These are phyloP conservation scores for Reutealis trisperma DNA, from an alignment of 345 rosid genomes.

Conservation along the genomic window DNA sequence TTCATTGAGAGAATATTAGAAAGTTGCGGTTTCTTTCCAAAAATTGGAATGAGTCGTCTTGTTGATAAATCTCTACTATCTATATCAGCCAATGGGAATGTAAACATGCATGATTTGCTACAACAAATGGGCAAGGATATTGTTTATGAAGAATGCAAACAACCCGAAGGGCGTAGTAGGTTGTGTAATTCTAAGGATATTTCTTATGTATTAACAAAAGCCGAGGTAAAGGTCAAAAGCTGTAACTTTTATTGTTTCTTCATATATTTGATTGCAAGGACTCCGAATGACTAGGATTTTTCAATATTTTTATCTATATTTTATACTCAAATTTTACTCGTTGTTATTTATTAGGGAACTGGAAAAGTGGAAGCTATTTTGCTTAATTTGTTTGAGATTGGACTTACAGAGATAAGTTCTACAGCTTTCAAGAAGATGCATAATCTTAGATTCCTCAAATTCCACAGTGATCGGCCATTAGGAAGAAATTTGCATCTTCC, in stretches of 20 bases:
- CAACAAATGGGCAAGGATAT: not conserved
- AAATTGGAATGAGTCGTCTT: not conserved
- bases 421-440: not conserved
- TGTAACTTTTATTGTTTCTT: no score
- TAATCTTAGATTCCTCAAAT: not conserved
- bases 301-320: no score
- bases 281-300: no score
- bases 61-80: not conserved
- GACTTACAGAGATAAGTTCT: not conserved
- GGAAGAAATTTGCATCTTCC: not conserved
- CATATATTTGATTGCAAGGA: no score
- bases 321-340: not conserved
- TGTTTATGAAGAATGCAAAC: no score
- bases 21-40: not conserved
- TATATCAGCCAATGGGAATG: fast-evolving
- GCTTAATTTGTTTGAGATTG: not conserved
- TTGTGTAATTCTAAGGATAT: no score
- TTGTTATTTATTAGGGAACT: not conserved
- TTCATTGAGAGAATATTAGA: no score
- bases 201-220: no score
- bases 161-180: no score
- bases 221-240: no score
- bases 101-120: not conserved
- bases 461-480: not conserved
- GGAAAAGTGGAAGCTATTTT: not conserved